Percentiles rank a stretch among this genome's conserved stretches.
phyloP scores from a whole-genome alignment of 208 protist species.

The Vickermania spadyakhi region DNA sequence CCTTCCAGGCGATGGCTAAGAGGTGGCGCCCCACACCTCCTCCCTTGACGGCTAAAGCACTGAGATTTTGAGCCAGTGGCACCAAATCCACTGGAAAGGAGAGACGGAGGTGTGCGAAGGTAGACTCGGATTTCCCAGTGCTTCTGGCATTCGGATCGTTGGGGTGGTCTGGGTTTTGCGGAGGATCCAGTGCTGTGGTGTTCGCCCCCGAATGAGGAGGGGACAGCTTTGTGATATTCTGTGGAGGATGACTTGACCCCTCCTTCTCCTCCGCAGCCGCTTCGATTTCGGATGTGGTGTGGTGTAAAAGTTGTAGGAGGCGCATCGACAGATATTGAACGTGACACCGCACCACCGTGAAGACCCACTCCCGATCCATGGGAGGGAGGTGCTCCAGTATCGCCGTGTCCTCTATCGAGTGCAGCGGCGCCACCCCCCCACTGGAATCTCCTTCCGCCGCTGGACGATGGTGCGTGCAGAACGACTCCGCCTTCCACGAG shows the following conservation, averaged over 20 bases:
- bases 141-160: too few species aligned
- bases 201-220: too few species aligned
- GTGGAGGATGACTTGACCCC: too few species aligned
- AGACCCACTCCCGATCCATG: neutral
- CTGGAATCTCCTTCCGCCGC: too few species aligned
- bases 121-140: too few species aligned
- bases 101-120: too few species aligned
- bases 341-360: neutral
- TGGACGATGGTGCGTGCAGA: neutral
- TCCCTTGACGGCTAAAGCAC: neutral
- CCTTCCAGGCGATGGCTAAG: neutral
- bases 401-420: too few species aligned
- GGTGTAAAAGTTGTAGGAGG: neutral
- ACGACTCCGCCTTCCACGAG: neutral
- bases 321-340: neutral
- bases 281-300: too few species aligned
- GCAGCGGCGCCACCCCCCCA: neutral
- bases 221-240: too few species aligned
- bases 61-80: neutral
- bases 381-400: neutral
- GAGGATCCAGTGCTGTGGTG: too few species aligned
- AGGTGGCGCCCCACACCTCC: neutral
- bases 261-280: too few species aligned
- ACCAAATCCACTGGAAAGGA: neutral
- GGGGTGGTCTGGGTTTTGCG: neutral